Conservation (phyloP, 148 eudicot genomes). For the Agrostemma githago region DNA sequence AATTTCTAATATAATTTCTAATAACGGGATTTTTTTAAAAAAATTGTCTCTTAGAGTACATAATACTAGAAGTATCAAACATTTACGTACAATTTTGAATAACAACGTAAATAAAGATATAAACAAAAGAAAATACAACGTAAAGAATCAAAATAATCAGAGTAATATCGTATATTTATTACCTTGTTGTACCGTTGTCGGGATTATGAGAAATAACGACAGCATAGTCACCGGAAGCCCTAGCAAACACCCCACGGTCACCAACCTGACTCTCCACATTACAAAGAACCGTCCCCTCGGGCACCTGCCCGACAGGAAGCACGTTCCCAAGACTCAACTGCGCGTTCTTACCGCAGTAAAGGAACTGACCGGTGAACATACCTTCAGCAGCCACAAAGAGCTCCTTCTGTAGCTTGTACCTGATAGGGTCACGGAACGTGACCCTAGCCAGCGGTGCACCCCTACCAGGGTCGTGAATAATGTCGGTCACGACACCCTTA, state of each 20-base stretch:
- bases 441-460: conserved; percentile 18
- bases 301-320: neutral
- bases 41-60: too few species aligned
- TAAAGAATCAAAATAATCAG: too few species aligned
- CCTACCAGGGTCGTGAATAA: conserved; percentile 11
- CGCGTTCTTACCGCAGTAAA: conserved; percentile 21
- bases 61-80: too few species aligned
- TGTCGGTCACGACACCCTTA: conserved; percentile 10
- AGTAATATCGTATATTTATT: too few species aligned
- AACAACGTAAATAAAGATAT: too few species aligned
- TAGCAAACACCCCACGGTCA: conserved; percentile 21
- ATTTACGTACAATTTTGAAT: too few species aligned
- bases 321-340: conserved; percentile 18
- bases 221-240: conserved; percentile 27
- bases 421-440: conserved; percentile 11
- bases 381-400: conserved; percentile 18
- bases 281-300: conserved; percentile 23
- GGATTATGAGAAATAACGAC: conserved; percentile 21
- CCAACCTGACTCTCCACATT: conserved; percentile 19
- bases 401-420: conserved; percentile 6
- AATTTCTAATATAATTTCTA: too few species aligned
- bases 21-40: too few species aligned
- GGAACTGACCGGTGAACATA: conserved; percentile 18
- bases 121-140: too few species aligned
- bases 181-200: conserved; percentile 18